Evolutionary conservation across 78 protist genomes (phyloP), one percentile per base, ranked within the genome.

Genomic region (Guillardia theta): DNA sequence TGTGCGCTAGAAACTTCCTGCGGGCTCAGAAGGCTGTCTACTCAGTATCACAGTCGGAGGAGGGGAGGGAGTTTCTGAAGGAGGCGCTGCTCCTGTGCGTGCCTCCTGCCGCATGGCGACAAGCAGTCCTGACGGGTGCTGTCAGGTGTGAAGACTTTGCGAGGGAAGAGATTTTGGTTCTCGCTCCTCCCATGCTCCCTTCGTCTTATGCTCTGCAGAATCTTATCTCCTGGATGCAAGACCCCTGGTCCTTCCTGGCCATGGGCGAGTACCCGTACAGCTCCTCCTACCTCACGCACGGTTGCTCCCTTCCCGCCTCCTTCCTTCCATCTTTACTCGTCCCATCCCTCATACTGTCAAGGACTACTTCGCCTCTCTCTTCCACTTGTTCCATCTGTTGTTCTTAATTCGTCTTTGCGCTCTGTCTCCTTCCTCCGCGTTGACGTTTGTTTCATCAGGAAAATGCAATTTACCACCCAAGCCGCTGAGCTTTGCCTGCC

Each of bases 201-300:
- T 12, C 93, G 12, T 12, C 12, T 30, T 10, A 15, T 27, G 93
- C 12, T 24, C 62, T 22, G 12, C 22, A 19, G 12, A 21, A 19
- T 43, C 27, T 88, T 12, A 19, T 48, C 15, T 4, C n/a, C 10
- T 92, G 83, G 80, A 2, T 92, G 36, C 48, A 22, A 18, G 15
- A 4, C 10, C 33, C 94, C 0, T n/a, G 30, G 22, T n/a, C 18
- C 44, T 54, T 18, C 80, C 30, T 92, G 80, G 83, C 94, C n/a
- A 92, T 92, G 94, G 94, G 94, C 45, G 37, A 19, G 47, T 92
- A 33, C 43, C 94, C 94, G 30, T 92, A 58, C 83, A 33, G 83
- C 76, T 58, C 87, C 9, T 8, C 36, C 4, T 92, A 92, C 83
- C 4, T 92, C 12, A 53, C 18, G 33, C 62, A 53, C n/a, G n/a